Evolutionary conservation across 2,329 filamentous ascomycete species (phyloP).

Genomic region (Cytospora chrysosperma): DNA sequence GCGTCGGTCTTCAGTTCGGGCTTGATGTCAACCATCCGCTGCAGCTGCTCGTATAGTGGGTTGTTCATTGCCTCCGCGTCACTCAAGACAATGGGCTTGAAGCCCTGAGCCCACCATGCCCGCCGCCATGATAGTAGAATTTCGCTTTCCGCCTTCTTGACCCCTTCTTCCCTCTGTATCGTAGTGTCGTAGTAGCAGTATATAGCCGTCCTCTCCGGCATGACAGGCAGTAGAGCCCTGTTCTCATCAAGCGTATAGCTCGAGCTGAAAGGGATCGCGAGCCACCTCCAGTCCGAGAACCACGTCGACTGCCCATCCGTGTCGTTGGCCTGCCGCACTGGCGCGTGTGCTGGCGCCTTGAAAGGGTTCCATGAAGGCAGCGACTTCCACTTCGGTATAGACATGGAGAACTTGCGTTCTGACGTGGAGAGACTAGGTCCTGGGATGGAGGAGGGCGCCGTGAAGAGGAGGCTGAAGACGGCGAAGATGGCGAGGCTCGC

Average conservation of each 20-base stretch:
- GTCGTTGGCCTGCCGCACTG: slow-evolving; percentile 73
- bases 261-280: slow-evolving; percentile 79
- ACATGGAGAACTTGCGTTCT: slow-evolving; percentile 45
- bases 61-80: slow-evolving; percentile 80
- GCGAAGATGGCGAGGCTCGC: slow-evolving; percentile 52
- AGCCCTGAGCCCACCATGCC: slow-evolving; percentile 95
- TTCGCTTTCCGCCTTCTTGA: slow-evolving; percentile 71
- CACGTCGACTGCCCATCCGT: slow-evolving; percentile 76
- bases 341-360: slow-evolving; percentile 66
- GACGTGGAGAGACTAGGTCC: slow-evolving; percentile 50
- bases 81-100: slow-evolving; percentile 78
- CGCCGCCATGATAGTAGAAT: slow-evolving; percentile 84
- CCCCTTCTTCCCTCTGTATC: slow-evolving; percentile 58
- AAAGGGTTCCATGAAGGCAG: slow-evolving; percentile 63
- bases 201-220: slow-evolving; percentile 67
- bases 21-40: slow-evolving; percentile 58
- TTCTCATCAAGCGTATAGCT: slow-evolving; percentile 77
- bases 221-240: slow-evolving; percentile 76
- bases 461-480: slow-evolving; percentile 52
- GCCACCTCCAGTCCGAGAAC: slow-evolving; percentile 89
- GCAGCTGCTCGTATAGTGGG: slow-evolving; percentile 71
- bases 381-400: slow-evolving; percentile 41
- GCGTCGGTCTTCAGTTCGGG: slow-evolving; percentile 65
- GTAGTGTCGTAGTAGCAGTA: slow-evolving; percentile 89
- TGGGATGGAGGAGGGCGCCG: slow-evolving; percentile 48